Evolutionary conservation across 768 basidiomycete genomes (phyloP).

Genomic region (Filobasidium floriforme): DNA sequence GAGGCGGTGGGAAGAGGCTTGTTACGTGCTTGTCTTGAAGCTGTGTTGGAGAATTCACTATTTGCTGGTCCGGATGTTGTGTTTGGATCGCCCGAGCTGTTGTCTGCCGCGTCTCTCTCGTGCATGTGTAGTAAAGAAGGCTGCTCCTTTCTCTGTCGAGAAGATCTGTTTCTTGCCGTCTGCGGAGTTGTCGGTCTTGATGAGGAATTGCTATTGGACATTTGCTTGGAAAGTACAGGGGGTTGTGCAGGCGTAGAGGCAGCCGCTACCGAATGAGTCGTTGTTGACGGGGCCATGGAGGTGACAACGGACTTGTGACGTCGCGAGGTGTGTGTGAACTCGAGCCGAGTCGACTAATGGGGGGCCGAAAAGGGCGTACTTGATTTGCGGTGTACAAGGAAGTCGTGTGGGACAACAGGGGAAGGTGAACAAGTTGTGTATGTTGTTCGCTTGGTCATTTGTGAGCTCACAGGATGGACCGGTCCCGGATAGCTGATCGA

Average conservation of each 20-base stretch:
- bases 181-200: background rate
- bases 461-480: background rate
- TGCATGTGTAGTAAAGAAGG: background rate
- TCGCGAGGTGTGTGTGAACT: no score
- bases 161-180: background rate
- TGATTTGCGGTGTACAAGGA: no score
- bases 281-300: background rate
- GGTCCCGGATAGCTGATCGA: constrained; percentile 1
- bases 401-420: no score
- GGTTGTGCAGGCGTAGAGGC: background rate
- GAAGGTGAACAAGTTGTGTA: no score
- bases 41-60: background rate
- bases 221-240: background rate
- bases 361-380: no score
- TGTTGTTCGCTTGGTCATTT: no score
- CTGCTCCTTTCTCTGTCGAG: background rate
- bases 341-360: no score
- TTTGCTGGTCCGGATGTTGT: background rate
- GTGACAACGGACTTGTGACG: no score
- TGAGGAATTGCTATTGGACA: background rate
- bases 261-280: background rate
- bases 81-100: background rate
- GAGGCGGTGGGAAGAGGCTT: constrained; percentile 2
- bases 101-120: no score
- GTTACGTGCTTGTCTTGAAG: background rate